Percentiles rank a stretch among this genome's conserved stretches.
Evolutionary conservation across 2,329 filamentous ascomycete genomes (phyloP).

Genomic region (Aureobasidium sp.): DNA sequence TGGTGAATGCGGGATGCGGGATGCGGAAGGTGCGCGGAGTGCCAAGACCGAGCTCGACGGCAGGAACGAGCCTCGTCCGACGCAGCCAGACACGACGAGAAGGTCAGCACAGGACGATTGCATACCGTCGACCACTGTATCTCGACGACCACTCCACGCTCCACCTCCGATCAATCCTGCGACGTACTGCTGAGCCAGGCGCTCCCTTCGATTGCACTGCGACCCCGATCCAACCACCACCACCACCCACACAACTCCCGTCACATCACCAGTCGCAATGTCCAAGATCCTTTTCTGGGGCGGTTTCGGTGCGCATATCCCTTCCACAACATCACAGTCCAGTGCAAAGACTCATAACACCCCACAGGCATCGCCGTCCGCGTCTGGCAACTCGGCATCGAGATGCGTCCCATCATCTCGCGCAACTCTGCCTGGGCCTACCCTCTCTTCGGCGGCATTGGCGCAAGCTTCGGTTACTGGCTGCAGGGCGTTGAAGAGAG

Average conservation of each 20-base stretch:
- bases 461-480: conserved; percentile 95
- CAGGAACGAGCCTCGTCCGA: conserved; percentile 5
- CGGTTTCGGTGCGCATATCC: conserved; percentile 62
- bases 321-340: background rate
- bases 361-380: conserved; percentile 74
- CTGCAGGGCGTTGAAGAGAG: conserved; percentile 79
- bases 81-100: background rate
- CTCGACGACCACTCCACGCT: background rate
- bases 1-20: background rate
- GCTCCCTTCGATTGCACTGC: background rate
- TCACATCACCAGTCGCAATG: conserved; percentile 11
- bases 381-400: conserved; percentile 94
- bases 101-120: background rate
- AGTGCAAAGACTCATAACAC: conserved; percentile 15
- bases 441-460: conserved; percentile 76
- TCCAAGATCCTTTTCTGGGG: conserved; percentile 68
- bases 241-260: background rate
- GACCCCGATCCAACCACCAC: background rate
- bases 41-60: conserved; percentile 11
- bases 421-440: conserved; percentile 80
- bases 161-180: background rate
- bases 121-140: background rate
- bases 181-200: background rate
- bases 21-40: background rate
- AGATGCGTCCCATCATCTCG: conserved; percentile 93